Percentiles rank a stretch among this genome's conserved stretches.
phyloP scores from a whole-genome alignment of 805 yeast genomes.

The Lachancea mirantina region DNA sequence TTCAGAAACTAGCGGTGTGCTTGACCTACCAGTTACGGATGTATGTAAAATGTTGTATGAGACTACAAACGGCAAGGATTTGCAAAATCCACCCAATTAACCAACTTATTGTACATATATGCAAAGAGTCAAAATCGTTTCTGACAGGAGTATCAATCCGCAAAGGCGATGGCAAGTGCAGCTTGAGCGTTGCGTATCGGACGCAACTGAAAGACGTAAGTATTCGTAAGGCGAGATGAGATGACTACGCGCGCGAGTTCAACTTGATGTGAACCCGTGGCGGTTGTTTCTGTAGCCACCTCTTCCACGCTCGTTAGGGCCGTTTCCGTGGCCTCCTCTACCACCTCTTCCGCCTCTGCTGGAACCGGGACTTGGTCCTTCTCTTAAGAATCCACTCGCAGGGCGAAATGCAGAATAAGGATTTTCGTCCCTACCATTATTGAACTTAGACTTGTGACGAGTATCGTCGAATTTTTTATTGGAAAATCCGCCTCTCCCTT shows the following conservation, averaged over 20 bases:
- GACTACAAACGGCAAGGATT: too few species aligned
- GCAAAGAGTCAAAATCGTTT: too few species aligned
- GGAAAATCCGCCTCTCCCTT: constrained; percentile 13
- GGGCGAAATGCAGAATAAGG: constrained; percentile 27
- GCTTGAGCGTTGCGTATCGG: too few species aligned
- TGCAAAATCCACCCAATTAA: not conserved
- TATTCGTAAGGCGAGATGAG: too few species aligned
- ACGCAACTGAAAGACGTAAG: too few species aligned
- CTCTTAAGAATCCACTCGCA: constrained; percentile 28
- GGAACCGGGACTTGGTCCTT: constrained; percentile 8
- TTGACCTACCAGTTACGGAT: constrained; percentile 71
- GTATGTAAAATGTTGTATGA: constrained; percentile 60
- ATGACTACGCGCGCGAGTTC: too few species aligned
- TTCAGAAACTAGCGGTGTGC: constrained; percentile 71
- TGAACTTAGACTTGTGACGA: constrained; percentile 11
- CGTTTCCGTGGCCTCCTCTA: constrained; percentile 6
- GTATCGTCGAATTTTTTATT: constrained; percentile 10
- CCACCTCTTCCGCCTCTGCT: constrained; percentile 16
- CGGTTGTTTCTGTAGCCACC: constrained; percentile 7
- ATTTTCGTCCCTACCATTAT: constrained; percentile 11
- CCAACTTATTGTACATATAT: constrained; percentile 5
- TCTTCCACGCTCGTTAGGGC: constrained; percentile 9
- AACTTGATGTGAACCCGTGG: constrained; percentile 7
- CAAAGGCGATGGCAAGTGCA: too few species aligned
- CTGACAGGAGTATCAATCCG: too few species aligned